A percentile compares a stretch with the other conserved stretches of the same genome.
phyloP scores from a whole-genome alignment of 2,329 filamentous ascomycete species.

The Metarhizium robertsii region DNA sequence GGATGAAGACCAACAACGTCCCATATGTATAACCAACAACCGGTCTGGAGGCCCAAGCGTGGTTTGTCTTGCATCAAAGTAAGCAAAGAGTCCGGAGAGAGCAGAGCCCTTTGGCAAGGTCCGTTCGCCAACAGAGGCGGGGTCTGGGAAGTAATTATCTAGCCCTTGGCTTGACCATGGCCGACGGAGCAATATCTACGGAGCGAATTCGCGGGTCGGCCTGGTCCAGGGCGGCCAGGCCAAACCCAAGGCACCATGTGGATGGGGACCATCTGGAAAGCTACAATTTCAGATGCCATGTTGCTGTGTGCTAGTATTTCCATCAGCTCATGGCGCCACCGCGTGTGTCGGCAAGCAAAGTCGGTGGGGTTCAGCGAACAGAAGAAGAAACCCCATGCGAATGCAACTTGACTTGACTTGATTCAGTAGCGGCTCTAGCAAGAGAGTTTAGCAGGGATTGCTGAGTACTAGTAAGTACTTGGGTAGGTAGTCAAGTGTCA shows the following conservation, averaged over 20 bases:
- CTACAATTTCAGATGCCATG: not conserved
- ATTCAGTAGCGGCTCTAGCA: not conserved
- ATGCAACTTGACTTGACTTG: not conserved
- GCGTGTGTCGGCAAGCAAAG: not conserved
- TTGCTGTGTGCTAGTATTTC: not conserved
- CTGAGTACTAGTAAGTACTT: not conserved
- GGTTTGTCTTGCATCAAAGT: too few species aligned
- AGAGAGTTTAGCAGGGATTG: not conserved
- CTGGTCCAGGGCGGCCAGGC: not conserved
- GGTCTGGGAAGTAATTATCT: not conserved
- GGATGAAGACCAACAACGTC: not conserved
- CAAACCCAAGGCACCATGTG: not conserved
- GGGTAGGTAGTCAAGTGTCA: too few species aligned
- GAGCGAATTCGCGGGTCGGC: not conserved
- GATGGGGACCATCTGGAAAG: not conserved
- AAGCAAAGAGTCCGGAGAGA: too few species aligned
- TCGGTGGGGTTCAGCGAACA: not conserved
- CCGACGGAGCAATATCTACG: not conserved
- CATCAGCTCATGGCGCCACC: slow-evolving; percentile 2
- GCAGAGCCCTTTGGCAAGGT: too few species aligned
- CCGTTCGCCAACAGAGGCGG: too few species aligned
- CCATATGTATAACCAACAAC: not conserved
- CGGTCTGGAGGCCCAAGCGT: too few species aligned
- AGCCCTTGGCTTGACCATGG: not conserved
- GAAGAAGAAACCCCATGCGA: not conserved